Evolutionary conservation across 148 eudicot species (phyloP), one percentile per base, ranked within the genome.

Genomic region (Chenopodium suecicum): DNA sequence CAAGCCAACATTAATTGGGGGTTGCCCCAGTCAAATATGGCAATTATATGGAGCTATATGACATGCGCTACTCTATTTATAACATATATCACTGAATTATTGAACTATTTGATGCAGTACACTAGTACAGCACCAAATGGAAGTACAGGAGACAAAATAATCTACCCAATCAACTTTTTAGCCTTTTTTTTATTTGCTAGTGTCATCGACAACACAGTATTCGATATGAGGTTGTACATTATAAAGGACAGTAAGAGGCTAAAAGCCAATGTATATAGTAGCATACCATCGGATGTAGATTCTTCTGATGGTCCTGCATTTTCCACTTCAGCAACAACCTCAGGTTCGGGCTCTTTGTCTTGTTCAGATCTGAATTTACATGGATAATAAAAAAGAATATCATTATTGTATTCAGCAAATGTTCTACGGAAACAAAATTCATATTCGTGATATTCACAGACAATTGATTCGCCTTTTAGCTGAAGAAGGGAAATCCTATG

Each of bases 281-380:
- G 79, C 88, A 80, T 91, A 96, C 99, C 87, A 75, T 96, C 97
- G 75, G 92, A 86, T 77, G 85, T 84, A 85, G 92, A 73, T 72
- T 96, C 98, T 86, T 91, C 98, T 78, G 89, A 70, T 79, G 92
- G 94, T n/a, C 90, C 95, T 80, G 91, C 77, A 69, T 86, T 89
- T 34, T 83, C 89, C 79, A 87, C 89, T 84, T 90, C 98, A 78
- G 98, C 75, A 64, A 87, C 91, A 82, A 86, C 91, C 85, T 92
- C 99, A 23, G 86, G 93, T 83, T 96, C 99, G 58, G 97, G 98
- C 83, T 95, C 99, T 89, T 92, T 96, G 85, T 96, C 97, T 89
- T 96, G 99, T 88, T 96, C 99, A 32, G 98, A 96, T 88, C 99
- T 96, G 88, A 81, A 66, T 27, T 76, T 29, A 62, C 19, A 74